Evolutionary conservation across 345 rosid species (phyloP).

Genomic region (Sapria himalayana): DNA sequence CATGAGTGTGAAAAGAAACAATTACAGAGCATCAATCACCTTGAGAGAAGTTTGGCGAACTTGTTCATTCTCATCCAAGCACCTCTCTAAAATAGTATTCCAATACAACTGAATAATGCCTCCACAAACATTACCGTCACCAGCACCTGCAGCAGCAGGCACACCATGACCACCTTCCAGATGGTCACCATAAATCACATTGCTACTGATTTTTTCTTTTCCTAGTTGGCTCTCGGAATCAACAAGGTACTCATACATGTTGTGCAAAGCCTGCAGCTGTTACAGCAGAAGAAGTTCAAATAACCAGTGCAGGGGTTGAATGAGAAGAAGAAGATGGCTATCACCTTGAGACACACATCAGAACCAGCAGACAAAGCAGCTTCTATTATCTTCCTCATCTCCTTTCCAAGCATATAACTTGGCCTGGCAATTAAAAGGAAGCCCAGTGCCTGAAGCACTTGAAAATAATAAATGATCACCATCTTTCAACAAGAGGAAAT

Average conservation of each 20-base stretch:
- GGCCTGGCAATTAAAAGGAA: constrained; percentile 85
- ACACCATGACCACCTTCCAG: constrained; percentile 41
- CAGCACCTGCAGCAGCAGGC: constrained; percentile 99
- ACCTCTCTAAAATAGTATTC: constrained; percentile 72
- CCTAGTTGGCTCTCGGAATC: constrained; percentile 91
- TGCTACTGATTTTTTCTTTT: constrained; percentile 29
- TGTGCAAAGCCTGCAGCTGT: constrained; percentile 91
- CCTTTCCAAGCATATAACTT: constrained; percentile 91
- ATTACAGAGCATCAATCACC: too few relatives aligned
- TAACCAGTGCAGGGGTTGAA: constrained; percentile 4
- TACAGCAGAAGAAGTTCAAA: constrained; percentile 14
- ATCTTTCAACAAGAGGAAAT: neutral
- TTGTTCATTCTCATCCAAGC: constrained; percentile 66
- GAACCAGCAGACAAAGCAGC: constrained; percentile 48
- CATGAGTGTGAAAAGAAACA: too few relatives aligned
- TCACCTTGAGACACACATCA: constrained; percentile 72
- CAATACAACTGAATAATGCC: constrained; percentile 92
- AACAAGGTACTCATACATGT: constrained; percentile 83
- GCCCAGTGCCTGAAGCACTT: constrained; percentile 66
- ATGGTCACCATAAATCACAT: constrained; percentile 15
- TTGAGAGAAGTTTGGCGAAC: constrained; percentile 80
- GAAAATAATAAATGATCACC: constrained; percentile 8
- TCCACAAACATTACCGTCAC: constrained; percentile 97
- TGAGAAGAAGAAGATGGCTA: constrained; percentile 2
- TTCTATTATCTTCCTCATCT: constrained; percentile 64